Evolutionary conservation across 176 grass and related monocot species (phyloP), one percentile per base, ranked within the genome.

Genomic region (Tillandsia fasciculata): DNA sequence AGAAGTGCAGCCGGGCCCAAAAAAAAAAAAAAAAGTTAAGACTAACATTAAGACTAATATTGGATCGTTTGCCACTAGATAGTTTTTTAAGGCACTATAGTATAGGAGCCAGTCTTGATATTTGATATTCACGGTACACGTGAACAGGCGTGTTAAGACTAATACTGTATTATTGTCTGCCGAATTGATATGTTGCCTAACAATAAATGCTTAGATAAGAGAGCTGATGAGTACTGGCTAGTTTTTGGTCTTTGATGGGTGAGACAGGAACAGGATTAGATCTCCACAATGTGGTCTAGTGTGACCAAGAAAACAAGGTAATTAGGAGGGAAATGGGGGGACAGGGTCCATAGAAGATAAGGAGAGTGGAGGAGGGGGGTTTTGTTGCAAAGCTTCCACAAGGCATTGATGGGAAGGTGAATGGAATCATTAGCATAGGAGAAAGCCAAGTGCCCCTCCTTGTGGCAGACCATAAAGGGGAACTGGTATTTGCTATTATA

Each of bases 391-490:
- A 13, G 23, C 61, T 73, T 57, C 56, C 69, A 56, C 73, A 50
- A 70, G 68, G 13, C 65, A 51, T 64, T 58, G 69, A 42, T 49
- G 49, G 52, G 64, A 33, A 50, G 69, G 68, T 51, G 73, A 50
- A 48, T n/a, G 22, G 69, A 72, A 83, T 83, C 69, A 68, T 77
- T 83, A 68, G 27, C 22, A 50, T 52, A 48, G 54, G 15, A 15
- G 54, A 17, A 15, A 59, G 2, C 54, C 54, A 17, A 59, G 54
- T 59, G 69, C 53, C 26, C 58, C 10, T 53, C 63, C 64, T 22
- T 11, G 59, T 76, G 53, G 33, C 78, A n/a, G 69, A 68, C 74
- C 64, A 10, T 70, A 74, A 59, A 59, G 54, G 20, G 54, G 5
- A 42, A 42, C 6, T 42, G 33, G 4, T n/a, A n/a, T 42, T 42